Evolutionary conservation across 208 protist species (phyloP).

Genomic region (Trichomonas tenax): DNA sequence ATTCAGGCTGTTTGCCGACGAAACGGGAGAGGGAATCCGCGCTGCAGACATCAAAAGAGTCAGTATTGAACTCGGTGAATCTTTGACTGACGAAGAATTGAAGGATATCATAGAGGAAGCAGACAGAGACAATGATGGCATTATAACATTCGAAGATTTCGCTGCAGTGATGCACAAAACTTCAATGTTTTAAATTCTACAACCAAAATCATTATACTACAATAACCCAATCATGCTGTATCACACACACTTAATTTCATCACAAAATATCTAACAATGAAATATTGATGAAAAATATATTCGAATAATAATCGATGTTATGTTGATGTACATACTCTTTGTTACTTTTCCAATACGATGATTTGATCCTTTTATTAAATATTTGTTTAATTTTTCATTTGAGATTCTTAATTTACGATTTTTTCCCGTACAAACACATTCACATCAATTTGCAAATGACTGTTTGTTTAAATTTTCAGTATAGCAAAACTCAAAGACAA

Average conservation of each 20-base stretch:
- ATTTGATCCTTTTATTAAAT: too few relatives aligned
- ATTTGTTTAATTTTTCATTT: too few relatives aligned
- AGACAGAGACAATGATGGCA: constrained; percentile 27
- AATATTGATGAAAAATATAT: neutral
- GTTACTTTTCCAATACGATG: too few relatives aligned
- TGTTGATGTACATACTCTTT: too few relatives aligned
- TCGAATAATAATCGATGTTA: too few relatives aligned
- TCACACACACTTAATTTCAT: neutral
- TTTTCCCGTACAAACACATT: too few relatives aligned
- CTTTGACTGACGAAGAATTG: constrained; percentile 32
- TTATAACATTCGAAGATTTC: constrained; percentile 29
- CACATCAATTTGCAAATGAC: too few relatives aligned
- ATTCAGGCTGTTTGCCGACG: constrained; percentile 51
- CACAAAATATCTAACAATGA: neutral
- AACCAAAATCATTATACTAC: neutral
- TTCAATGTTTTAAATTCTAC: constrained; percentile 5
- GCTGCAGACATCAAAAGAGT: constrained; percentile 45
- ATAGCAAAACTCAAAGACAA: too few relatives aligned
- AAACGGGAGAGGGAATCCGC: constrained; percentile 42
- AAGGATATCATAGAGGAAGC: constrained; percentile 29
- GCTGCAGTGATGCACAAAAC: neutral
- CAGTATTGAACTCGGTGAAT: constrained; percentile 28
- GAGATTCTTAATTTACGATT: too few relatives aligned
- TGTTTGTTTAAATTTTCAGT: too few relatives aligned
- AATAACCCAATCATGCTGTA: neutral